phyloP scores from a whole-genome alignment of 768 basidiomycete species.

The Asterophora parasitica region DNA sequence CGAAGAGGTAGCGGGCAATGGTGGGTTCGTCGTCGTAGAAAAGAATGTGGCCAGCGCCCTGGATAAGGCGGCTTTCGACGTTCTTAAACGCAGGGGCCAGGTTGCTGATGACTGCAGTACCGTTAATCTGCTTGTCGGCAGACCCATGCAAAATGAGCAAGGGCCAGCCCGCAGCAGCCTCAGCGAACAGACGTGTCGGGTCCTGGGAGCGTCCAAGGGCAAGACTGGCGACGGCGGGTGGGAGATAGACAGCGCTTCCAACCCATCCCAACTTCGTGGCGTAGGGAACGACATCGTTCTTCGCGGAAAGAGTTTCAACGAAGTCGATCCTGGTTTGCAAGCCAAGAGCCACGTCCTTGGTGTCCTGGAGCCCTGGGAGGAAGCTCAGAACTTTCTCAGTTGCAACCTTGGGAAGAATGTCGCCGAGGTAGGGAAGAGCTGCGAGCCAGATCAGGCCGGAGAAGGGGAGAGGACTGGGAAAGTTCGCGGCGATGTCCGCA shows the following conservation, averaged over 20 bases:
- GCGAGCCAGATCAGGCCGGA: conserved; percentile 25
- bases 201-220: conserved; percentile 24
- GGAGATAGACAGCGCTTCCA: conserved; percentile 18
- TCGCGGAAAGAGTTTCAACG: conserved; percentile 22
- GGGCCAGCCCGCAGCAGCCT: conserved; percentile 23
- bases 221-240: conserved; percentile 17
- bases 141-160: conserved; percentile 22
- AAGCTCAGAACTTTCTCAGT: conserved; percentile 16
- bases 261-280: conserved; percentile 21
- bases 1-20: conserved; percentile 1
- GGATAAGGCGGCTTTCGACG: conserved; percentile 23
- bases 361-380: conserved; percentile 20
- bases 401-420: conserved; percentile 18
- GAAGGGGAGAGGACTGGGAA: conserved; percentile 20
- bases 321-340: conserved; percentile 20
- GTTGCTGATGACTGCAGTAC: conserved; percentile 21
- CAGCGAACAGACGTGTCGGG: conserved; percentile 21
- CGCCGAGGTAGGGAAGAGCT: conserved; percentile 23
- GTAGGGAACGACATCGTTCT: conserved; percentile 22
- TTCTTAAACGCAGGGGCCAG: conserved; percentile 30
- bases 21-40: conserved; percentile 23
- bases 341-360: conserved; percentile 18
- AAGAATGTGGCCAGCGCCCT: conserved; percentile 26
- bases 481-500: conserved; percentile 24
- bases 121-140: conserved; percentile 22